Conservation (phyloP, 371 early-diverging fungal species). For the Mucor lusitanicus region DNA sequence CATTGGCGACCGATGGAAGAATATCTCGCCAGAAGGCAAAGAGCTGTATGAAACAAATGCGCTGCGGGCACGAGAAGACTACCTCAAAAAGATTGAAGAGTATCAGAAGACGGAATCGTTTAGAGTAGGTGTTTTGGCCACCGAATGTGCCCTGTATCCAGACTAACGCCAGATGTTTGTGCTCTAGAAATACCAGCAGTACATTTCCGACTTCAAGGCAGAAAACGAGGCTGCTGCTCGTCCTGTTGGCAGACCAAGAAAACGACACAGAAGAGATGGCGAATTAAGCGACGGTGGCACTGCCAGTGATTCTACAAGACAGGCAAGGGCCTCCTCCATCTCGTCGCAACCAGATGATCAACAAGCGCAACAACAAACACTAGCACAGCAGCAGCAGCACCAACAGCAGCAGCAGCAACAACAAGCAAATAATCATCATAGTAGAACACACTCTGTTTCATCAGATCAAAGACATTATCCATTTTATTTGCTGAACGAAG, state of each 20-base stretch:
- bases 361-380: neutral
- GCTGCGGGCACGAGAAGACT: slow-evolving; percentile 37
- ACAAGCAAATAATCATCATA: neutral
- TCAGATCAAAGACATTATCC: slow-evolving; percentile 25
- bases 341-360: slow-evolving; percentile 10
- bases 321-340: slow-evolving; percentile 8
- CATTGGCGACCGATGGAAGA: slow-evolving; percentile 54
- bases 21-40: slow-evolving; percentile 35
- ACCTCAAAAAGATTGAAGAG: slow-evolving; percentile 29
- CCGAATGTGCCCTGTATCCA: neutral
- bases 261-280: slow-evolving; percentile 22
- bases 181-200: slow-evolving; percentile 45
- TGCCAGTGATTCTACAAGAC: slow-evolving; percentile 13
- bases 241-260: slow-evolving; percentile 40
- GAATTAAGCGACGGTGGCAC: slow-evolving; percentile 11
- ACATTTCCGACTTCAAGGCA: slow-evolving; percentile 42
- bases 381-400: neutral
- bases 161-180: neutral
- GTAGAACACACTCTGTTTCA: neutral
- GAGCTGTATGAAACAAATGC: slow-evolving; percentile 37
- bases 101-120: slow-evolving; percentile 48
- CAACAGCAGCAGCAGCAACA: neutral
- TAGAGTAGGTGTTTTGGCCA: slow-evolving; percentile 17
- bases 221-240: slow-evolving; percentile 51
- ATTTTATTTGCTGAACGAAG: slow-evolving; percentile 25